phyloP scores from a whole-genome alignment of 345 rosid genomes.

The Citrus hindsii region DNA sequence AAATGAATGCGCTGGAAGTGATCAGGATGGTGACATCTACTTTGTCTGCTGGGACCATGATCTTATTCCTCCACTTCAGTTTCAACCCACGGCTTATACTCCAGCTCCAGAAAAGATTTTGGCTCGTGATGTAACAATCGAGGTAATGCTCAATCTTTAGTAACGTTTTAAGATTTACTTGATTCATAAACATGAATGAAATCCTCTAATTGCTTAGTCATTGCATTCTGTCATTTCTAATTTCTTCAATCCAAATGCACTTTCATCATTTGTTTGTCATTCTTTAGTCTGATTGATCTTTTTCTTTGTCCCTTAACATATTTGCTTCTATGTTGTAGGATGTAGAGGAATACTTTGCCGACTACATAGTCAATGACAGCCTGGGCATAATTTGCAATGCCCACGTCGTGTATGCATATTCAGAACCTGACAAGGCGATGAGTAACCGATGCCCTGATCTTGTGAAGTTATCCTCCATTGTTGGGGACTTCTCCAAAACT shows the following conservation, averaged over 20 bases:
- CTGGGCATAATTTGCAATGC: too few species aligned
- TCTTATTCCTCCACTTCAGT: too few species aligned
- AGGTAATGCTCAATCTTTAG: slow-evolving; percentile 6
- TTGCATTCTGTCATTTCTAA: too few species aligned
- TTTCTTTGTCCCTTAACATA: not conserved
- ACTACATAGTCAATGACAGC: too few species aligned
- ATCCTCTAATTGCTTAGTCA: too few species aligned
- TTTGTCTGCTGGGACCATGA: too few species aligned
- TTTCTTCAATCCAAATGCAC: not conserved
- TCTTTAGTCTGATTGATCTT: not conserved
- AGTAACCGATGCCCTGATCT: slow-evolving; percentile 15
- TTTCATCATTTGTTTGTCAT: not conserved
- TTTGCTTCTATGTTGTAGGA: too few species aligned
- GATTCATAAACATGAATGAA: too few species aligned
- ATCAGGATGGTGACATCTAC: too few species aligned
- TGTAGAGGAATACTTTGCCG: too few species aligned
- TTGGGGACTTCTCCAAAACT: slow-evolving; percentile 36
- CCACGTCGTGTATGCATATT: slow-evolving; percentile 7
- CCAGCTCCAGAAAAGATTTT: not conserved
- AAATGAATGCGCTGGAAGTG: slow-evolving; percentile 19
- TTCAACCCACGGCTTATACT: slow-evolving; percentile 17
- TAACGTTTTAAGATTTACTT: too few species aligned
- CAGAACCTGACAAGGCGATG: slow-evolving; percentile 7
- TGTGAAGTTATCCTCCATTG: slow-evolving; percentile 18
- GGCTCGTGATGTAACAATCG: slow-evolving; percentile 15